phyloP scores from a whole-genome alignment of 345 rosid species.

The Diplotaxis tenuifolia region DNA sequence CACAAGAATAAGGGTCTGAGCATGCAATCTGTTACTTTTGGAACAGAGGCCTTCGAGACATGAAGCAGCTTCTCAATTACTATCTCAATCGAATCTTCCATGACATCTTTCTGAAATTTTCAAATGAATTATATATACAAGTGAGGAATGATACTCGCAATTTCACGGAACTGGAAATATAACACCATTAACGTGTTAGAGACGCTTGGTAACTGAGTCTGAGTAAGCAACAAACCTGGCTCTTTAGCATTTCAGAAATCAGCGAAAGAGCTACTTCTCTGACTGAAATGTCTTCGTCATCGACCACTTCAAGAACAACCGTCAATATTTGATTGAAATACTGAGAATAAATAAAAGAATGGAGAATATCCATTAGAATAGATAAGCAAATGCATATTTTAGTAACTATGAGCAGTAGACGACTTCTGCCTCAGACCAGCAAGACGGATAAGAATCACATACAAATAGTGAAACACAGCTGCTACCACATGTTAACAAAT shows the following conservation, averaged over 20 bases:
- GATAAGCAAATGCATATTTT: slow-evolving; percentile 4
- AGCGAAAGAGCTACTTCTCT: slow-evolving; percentile 75
- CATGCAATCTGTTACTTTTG: slow-evolving; percentile 52
- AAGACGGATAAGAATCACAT: slow-evolving; percentile 8
- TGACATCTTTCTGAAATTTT: slow-evolving; percentile 63
- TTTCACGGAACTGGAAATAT: slow-evolving; percentile 1
- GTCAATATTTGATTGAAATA: slow-evolving; percentile 95
- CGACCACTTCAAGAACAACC: slow-evolving; percentile 89
- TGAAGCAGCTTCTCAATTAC: slow-evolving; percentile 92
- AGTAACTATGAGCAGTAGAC: background rate
- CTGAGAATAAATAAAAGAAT: slow-evolving; percentile 44
- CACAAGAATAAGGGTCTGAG: slow-evolving; percentile 1
- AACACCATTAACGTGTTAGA: background rate
- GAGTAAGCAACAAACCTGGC: slow-evolving; percentile 56
- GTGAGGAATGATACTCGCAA: slow-evolving; percentile 7
- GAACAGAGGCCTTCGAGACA: slow-evolving; percentile 64
- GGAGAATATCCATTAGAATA: slow-evolving; percentile 12
- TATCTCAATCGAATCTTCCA: slow-evolving; percentile 94
- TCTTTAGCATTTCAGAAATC: slow-evolving; percentile 79
- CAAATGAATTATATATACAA: slow-evolving; percentile 17
- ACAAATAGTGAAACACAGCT: background rate
- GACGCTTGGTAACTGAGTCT: background rate
- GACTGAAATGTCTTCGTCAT: slow-evolving; percentile 64
- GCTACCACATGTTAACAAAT: background rate
- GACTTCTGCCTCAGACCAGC: background rate